Conservation (phyloP, 2,329 filamentous ascomycete genomes). For the Cadophora gregata region DNA sequence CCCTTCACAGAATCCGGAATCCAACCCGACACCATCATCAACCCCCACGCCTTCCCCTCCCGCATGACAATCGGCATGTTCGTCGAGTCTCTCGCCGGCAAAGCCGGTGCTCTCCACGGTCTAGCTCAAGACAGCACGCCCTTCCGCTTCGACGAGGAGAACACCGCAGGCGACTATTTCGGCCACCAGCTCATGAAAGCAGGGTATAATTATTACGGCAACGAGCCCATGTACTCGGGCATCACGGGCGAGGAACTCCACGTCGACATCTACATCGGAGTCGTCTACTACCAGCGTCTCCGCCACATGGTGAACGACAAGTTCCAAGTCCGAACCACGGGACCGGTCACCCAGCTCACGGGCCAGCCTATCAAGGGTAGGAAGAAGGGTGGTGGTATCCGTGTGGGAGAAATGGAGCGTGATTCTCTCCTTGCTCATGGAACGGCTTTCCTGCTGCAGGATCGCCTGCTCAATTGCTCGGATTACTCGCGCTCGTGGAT, state of each 20-base stretch:
- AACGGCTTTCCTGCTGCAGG: conserved; percentile 91
- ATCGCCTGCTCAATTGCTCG: conserved; percentile 95
- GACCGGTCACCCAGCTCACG: conserved; percentile 86
- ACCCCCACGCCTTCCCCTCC: conserved; percentile 98
- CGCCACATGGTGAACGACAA: conserved; percentile 99
- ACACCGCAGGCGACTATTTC: conserved; percentile 93
- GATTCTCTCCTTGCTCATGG: conserved; percentile 95
- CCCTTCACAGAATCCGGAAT: conserved; percentile 97
- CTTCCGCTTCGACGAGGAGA: conserved; percentile 91
- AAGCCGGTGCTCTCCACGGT: conserved; percentile 91
- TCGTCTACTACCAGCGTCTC: conserved; percentile 97
- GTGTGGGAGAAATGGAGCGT: conserved; percentile 99
- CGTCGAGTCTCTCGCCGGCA: conserved; percentile 94
- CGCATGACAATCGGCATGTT: conserved; percentile 99
- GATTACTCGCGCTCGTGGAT: conserved; percentile 92
- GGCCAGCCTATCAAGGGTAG: conserved; percentile 97
- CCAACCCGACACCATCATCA: conserved; percentile 97
- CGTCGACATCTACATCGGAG: conserved; percentile 94
- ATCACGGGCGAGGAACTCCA: conserved; percentile 94
- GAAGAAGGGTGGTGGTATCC: conserved; percentile 96
- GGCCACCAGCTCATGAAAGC: conserved; percentile 94
- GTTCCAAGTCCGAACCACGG: conserved; percentile 96
- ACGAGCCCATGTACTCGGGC: conserved; percentile 98
- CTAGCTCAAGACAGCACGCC: conserved; percentile 96
- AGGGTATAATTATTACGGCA: conserved; percentile 97